Evolutionary conservation across 163 green algal species (phyloP).

Genomic region (Dunaliella salina): DNA sequence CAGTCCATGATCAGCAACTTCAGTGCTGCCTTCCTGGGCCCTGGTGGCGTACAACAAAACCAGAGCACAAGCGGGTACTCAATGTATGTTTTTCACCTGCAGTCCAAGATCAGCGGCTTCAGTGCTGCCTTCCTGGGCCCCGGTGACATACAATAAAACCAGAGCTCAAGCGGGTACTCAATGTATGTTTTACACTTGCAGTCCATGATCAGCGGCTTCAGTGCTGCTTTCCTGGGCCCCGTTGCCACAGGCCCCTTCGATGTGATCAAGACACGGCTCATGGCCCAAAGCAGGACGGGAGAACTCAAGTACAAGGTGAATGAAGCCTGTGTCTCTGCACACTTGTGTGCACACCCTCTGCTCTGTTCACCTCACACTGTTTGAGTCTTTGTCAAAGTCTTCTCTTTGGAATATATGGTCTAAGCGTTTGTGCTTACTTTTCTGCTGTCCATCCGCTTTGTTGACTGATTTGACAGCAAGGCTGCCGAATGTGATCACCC

Average conservation of each 20-base stretch:
- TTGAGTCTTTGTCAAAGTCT: no score
- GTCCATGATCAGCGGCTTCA: conserved; percentile 81
- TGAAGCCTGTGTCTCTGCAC: no score
- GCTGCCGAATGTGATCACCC: no score
- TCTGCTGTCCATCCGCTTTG: no score
- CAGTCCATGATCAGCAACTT: conserved; percentile 81
- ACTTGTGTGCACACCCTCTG: no score
- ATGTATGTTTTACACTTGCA: conserved; percentile 8
- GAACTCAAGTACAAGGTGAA: conserved; percentile 46
- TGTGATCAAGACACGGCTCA: conserved; percentile 88
- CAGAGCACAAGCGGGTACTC: no score
- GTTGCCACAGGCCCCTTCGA: conserved; percentile 85
- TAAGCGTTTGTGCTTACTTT: no score
- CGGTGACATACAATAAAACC: conserved; percentile 64
- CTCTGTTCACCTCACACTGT: no score
- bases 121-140: conserved; percentile 75
- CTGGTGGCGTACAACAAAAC: no score
- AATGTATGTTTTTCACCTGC: not conserved
- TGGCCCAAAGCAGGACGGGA: conserved; percentile 69
- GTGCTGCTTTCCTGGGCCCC: conserved; percentile 73
- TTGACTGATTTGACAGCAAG: no score
- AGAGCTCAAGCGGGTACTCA: no score
- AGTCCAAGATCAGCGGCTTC: conserved; percentile 82
- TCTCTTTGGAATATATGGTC: no score
- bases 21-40: conserved; percentile 73